Evolutionary conservation across 2,329 filamentous ascomycete species (phyloP).

Genomic region (Diplodia intermedia): DNA sequence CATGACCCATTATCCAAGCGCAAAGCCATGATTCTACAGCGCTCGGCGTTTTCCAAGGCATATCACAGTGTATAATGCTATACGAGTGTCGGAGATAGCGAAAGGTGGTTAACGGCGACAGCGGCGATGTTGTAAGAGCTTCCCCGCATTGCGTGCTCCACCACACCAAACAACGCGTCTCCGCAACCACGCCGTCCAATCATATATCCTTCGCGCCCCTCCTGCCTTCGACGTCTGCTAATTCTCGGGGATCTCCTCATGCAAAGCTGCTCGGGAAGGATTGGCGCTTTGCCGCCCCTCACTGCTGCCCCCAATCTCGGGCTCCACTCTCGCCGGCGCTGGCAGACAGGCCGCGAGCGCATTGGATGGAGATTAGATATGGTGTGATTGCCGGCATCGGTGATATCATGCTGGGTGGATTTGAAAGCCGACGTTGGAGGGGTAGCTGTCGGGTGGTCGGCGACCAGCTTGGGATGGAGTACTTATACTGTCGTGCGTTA

Average conservation of each 20-base stretch:
- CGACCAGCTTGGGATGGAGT: conserved; percentile 14
- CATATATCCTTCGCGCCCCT: neutral
- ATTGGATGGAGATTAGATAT: conserved; percentile 31
- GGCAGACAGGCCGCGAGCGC: neutral
- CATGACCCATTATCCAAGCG: neutral
- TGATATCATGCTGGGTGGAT: conserved; percentile 24
- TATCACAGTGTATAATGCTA: neutral
- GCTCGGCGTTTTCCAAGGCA: neutral
- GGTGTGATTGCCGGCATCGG: conserved; percentile 27
- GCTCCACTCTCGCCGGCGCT: conserved; percentile 12
- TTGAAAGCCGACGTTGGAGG: conserved; percentile 22
- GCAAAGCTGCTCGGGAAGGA: conserved; percentile 1
- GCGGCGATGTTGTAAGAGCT: conserved; percentile 31
- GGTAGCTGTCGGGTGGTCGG: conserved; percentile 4
- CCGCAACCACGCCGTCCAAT: conserved; percentile 8
- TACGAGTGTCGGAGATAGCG: conserved; percentile 17
- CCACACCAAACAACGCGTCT: conserved; percentile 20
- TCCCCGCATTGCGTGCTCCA: conserved; percentile 34
- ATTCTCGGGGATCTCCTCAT: conserved; percentile 2
- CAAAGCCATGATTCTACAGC: neutral
- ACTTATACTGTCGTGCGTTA: conserved; percentile 23
- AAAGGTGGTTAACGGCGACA: neutral
- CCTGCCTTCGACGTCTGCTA: neutral
- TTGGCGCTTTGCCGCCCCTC: conserved; percentile 5
- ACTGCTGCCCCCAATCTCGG: conserved; percentile 5